phyloP scores from a whole-genome alignment of 768 basidiomycete species.

The Pleurotus salmoneostramineus region DNA sequence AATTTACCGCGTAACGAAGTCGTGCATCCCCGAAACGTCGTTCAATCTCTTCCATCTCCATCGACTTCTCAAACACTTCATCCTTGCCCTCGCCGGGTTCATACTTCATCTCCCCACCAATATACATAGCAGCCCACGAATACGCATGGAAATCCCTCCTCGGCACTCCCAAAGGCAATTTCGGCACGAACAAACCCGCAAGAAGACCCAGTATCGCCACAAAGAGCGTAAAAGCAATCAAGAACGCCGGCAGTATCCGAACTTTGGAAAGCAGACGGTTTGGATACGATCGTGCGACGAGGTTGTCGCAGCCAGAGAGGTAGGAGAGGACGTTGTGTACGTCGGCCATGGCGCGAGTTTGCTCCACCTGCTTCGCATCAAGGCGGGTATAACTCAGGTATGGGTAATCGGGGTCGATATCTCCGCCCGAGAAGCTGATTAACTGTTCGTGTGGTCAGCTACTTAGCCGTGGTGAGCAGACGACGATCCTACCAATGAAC shows the following conservation, averaged over 20 bases:
- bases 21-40: background rate
- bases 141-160: background rate
- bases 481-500: no score
- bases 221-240: background rate
- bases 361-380: no score
- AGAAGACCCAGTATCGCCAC: background rate
- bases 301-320: constrained; percentile 30
- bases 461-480: no score
- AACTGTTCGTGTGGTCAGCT: no score
- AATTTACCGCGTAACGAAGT: background rate
- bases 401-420: no score
- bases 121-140: background rate
- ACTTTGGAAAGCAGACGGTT: constrained; percentile 13
- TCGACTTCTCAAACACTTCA: background rate
- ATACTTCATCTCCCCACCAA: background rate
- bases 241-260: no score
- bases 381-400: no score
- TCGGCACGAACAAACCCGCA: background rate
- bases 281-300: constrained; percentile 30
- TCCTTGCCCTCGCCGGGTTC: background rate
- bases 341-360: no score
- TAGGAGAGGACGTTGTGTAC: constrained; percentile 32
- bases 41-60: background rate
- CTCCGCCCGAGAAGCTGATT: no score
- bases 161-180: background rate